Conservation (phyloP, 2,329 filamentous ascomycete genomes). For the Coccinonectria pachysandricola region DNA sequence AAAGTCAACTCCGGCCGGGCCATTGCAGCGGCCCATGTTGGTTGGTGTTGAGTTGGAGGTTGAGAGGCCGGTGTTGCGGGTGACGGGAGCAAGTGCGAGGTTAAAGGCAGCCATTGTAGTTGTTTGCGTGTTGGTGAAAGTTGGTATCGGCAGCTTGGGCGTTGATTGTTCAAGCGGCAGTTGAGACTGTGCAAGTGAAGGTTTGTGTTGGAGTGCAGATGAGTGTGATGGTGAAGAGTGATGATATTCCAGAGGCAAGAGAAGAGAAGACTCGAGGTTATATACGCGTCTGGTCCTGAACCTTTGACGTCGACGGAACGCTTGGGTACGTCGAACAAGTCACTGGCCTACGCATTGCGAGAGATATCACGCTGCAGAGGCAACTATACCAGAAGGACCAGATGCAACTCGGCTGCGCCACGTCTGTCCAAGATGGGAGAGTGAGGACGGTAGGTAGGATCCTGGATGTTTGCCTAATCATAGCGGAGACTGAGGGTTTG, state of each 20-base stretch:
- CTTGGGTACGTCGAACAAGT: neutral
- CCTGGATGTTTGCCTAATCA: no score
- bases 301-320: slow-evolving; percentile 1
- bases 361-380: no score
- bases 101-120: slow-evolving; percentile 22
- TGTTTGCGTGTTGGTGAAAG: slow-evolving; percentile 3
- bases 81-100: slow-evolving; percentile 14
- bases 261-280: no score
- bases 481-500: no score
- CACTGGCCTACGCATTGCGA: no score
- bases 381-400: no score
- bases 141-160: slow-evolving; percentile 1
- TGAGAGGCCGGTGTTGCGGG: slow-evolving; percentile 15
- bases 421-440: no score
- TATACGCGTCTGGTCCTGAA: no score
- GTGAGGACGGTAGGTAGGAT: no score
- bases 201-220: slow-evolving; percentile 5
- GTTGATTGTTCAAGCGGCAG: slow-evolving; percentile 1
- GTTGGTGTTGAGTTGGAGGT: slow-evolving; percentile 8
- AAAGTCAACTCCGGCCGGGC: slow-evolving; percentile 25
- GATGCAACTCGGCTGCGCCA: no score
- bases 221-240: slow-evolving; percentile 2
- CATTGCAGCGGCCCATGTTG: slow-evolving; percentile 18
- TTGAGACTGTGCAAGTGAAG: neutral
- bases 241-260: no score